These are phyloP conservation scores for Maudiozyma turicensis DNA, from an alignment of 805 yeast species.

Conservation along the genomic window DNA sequence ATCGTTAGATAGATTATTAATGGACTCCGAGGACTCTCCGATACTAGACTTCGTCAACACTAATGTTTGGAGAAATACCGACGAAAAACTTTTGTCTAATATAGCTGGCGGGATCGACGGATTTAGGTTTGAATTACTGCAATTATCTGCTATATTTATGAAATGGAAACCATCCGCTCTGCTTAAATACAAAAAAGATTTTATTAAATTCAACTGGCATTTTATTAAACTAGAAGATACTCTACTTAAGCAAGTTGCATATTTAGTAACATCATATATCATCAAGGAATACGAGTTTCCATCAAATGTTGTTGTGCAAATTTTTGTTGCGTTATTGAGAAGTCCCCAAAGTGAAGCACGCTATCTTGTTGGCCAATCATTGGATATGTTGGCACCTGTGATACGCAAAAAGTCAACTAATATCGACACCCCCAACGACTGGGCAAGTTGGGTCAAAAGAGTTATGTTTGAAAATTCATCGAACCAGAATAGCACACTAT, in stretches of 20 bases:
- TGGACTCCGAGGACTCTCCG: constrained; percentile 26
- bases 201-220: constrained; percentile 92
- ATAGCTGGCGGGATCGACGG: constrained; percentile 64
- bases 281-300: constrained; percentile 86
- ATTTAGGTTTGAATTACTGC: constrained; percentile 68
- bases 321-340: constrained; percentile 79
- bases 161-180: constrained; percentile 55
- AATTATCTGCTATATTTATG: constrained; percentile 67
- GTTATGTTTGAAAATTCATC: constrained; percentile 85
- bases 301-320: constrained; percentile 77
- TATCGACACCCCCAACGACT: constrained; percentile 41
- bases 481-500: constrained; percentile 75
- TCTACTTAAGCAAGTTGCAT: constrained; percentile 85
- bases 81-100: constrained; percentile 36
- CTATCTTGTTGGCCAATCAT: constrained; percentile 72
- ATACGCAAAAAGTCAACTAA: constrained; percentile 55
- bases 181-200: constrained; percentile 61
- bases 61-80: constrained; percentile 63
- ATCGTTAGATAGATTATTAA: constrained; percentile 38
- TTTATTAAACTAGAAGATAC: constrained; percentile 82
- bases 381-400: constrained; percentile 83
- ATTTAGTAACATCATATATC: constrained; percentile 77
- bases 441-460: constrained; percentile 94
- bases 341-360: constrained; percentile 82
- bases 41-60: constrained; percentile 62